Evolutionary conservation across 345 rosid species (phyloP), one percentile per base, ranked within the genome.

Genomic region (Eucalyptus cloeziana): DNA sequence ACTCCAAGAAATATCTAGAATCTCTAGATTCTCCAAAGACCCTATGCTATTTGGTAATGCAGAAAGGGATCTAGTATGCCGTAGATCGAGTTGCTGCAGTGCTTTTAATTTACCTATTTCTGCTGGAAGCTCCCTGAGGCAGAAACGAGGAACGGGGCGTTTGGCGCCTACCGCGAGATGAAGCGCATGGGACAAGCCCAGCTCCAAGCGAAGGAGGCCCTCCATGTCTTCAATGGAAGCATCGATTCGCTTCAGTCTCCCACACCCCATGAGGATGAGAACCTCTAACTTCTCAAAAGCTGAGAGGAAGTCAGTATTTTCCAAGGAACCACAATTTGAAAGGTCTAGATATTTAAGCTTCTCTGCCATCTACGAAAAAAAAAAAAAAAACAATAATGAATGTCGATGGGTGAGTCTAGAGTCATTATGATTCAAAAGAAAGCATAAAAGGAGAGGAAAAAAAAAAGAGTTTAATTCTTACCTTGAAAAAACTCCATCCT

Each of bases 301-400:
- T 3, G 40, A n/a, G 76, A 67, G 76, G 76, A 67, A 67, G 40
- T n/a, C 5, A 0, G 76, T 67, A 67, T n/a, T 7, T n/a, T 67
- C 11, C 21, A 64, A 64, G 19, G 1, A 14, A 0, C 0, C 0
- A 64, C 71, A 64, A 1, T 0, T 0, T 0, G 40, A 7, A 31
- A 67, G 76, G 76, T 67, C 37, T 8, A 67, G 76, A 67, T 7
- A 67, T 15, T 67, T 67, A 3, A 67, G 76, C 10, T n/a, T 67
- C 40, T n/a, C 0, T 15, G 76, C 76, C 40, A 67, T n/a, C 76
- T n/a, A 9, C 5, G 2, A 2, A 64, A 49, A 14, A 49, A 2
- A 40, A 37, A 3, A 13, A 3, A n/a, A n/a, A 3, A 64, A 58
- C 1, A 58, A 25, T 25, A 60, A 60, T 64, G 40, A 13, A 2